phyloP scores from a whole-genome alignment of 1,284 basidiomycete genomes.

The Irpex lacteus region DNA sequence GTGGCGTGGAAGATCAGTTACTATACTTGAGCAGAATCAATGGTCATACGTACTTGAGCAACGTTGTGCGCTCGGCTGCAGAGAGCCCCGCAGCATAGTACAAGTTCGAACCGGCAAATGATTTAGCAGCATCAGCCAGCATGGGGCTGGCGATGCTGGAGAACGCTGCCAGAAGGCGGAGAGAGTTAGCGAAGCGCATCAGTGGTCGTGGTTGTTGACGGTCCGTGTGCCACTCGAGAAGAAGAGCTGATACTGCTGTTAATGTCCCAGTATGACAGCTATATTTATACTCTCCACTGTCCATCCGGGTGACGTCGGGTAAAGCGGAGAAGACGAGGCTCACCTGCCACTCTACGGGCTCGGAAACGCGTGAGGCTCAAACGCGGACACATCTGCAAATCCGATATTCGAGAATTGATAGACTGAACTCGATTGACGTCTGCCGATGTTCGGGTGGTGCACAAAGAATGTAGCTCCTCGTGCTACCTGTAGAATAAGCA shows the following conservation, averaged over 20 bases:
- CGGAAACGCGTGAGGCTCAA: background rate
- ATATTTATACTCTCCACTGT: background rate
- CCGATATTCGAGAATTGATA: background rate
- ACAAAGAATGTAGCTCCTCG: background rate
- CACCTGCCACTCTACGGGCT: background rate
- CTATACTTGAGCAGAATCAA: background rate
- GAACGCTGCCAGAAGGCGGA: background rate
- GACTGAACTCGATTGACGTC: background rate
- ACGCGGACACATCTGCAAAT: background rate
- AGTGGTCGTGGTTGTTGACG: no score
- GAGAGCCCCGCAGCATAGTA: slow-evolving; percentile 32
- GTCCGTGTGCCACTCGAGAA: background rate
- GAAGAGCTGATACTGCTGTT: background rate
- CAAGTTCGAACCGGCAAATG: slow-evolving; percentile 31
- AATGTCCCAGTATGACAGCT: background rate
- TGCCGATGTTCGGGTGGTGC: background rate
- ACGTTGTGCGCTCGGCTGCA: slow-evolving; percentile 21
- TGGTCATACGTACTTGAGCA: slow-evolving; percentile 23
- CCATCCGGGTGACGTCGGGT: background rate
- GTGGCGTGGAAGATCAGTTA: background rate
- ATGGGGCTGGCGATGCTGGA: background rate
- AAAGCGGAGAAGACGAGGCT: background rate
- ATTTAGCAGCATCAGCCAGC: slow-evolving; percentile 22
- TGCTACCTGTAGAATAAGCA: background rate
- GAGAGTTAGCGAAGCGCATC: background rate